Conservation (phyloP, 306 rosid genomes). For the Astragalus membranaceus region DNA sequence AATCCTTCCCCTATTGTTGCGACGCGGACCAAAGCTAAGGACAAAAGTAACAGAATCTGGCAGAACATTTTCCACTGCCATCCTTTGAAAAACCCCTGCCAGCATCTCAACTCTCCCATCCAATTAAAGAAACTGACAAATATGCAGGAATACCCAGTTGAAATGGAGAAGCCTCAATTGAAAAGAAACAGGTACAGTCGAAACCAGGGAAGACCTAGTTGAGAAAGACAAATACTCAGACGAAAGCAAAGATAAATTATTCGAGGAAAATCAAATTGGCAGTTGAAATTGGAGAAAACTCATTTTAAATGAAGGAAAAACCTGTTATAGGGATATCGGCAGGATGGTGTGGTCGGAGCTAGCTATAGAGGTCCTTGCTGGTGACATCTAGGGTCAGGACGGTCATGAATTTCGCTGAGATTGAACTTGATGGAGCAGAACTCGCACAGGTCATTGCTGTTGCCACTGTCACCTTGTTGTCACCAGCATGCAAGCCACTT, state of each 20-base stretch:
- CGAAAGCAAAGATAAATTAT: neutral
- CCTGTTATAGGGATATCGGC: slow-evolving; percentile 56
- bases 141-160: too few species aligned
- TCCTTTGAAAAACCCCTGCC: slow-evolving; percentile 34
- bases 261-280: neutral
- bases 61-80: slow-evolving; percentile 41
- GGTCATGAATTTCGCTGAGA: slow-evolving; percentile 59
- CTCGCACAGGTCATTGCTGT: slow-evolving; percentile 90
- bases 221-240: neutral
- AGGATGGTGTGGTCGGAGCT: slow-evolving; percentile 78
- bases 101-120: too few species aligned
- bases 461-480: slow-evolving; percentile 81
- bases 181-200: too few species aligned
- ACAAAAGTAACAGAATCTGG: slow-evolving; percentile 61
- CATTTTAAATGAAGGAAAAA: neutral
- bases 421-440: slow-evolving; percentile 89
- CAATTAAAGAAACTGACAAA: too few species aligned
- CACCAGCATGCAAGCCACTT: slow-evolving; percentile 22
- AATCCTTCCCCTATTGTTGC: too few species aligned
- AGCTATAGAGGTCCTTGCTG: slow-evolving; percentile 67
- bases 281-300: neutral
- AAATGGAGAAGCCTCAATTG: too few species aligned
- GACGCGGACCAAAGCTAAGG: too few species aligned
- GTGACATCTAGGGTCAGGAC: slow-evolving; percentile 81
- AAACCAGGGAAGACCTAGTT: too few species aligned